phyloP scores from a whole-genome alignment of 805 yeast genomes.

The Kazachstania africana region DNA sequence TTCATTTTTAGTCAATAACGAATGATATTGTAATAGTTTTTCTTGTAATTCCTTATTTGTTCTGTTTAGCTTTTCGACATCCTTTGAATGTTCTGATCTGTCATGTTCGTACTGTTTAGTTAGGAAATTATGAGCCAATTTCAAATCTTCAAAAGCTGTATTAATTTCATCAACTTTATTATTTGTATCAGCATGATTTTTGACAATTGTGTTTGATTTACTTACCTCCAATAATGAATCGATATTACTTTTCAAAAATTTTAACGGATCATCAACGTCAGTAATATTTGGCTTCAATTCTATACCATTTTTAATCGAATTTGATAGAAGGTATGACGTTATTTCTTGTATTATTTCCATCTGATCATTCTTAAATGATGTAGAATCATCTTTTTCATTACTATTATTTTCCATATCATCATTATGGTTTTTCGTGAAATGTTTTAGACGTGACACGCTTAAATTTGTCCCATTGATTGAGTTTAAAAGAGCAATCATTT shows the following conservation, averaged over 20 bases:
- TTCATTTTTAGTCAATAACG: constrained; percentile 26
- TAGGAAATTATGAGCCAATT: constrained; percentile 59
- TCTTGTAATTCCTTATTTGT: constrained; percentile 42
- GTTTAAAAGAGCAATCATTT: constrained; percentile 10
- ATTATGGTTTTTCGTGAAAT: background rate
- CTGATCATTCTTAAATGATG: background rate
- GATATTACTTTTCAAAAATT: constrained; percentile 21
- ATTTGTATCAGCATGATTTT: background rate
- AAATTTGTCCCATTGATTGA: constrained; percentile 13
- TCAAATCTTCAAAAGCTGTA: constrained; percentile 56
- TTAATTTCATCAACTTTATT: constrained; percentile 25
- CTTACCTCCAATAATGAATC: constrained; percentile 12
- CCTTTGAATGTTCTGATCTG: constrained; percentile 40
- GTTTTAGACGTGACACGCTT: constrained; percentile 5
- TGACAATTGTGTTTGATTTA: background rate
- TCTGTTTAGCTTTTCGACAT: constrained; percentile 41
- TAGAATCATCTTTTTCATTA: background rate
- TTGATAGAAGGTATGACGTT: constrained; percentile 23
- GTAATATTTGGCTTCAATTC: constrained; percentile 14
- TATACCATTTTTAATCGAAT: constrained; percentile 19
- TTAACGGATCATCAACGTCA: constrained; percentile 11
- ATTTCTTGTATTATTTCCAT: constrained; percentile 14
- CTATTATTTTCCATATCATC: background rate
- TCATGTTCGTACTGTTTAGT: constrained; percentile 60
- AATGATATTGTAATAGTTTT: constrained; percentile 32